Evolutionary conservation across 2,329 filamentous ascomycete genomes (phyloP), one percentile per base, ranked within the genome.

Genomic region (Alternaria brassicae): DNA sequence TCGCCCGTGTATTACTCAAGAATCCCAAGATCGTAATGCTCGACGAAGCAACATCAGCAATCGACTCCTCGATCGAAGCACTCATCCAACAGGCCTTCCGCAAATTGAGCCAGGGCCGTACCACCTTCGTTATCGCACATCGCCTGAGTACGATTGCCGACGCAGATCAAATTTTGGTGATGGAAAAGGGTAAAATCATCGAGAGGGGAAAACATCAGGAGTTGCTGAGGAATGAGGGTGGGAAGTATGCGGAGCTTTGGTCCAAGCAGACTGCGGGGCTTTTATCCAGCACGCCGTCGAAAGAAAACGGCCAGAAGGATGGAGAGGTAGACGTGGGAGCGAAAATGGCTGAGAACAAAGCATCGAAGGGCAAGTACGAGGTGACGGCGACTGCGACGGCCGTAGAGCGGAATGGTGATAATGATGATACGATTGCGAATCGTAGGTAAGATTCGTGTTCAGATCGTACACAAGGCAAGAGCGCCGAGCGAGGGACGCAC

Each of bases 41-140:
- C 1, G 93, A 97, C 71, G 93, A 97, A 80, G 89, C 93, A 0
- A 96, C 94, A 56, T 92, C 91, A 42, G 91, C 92, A 52, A 93
- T 97, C 86, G 89, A 94, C 65, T 89, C 91, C 28, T 84, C 83
- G 0, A 90, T 87, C 1, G 88, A 90, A 73, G 85, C 86, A 54
- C 85, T 86, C 64, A 90, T 90, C 45, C 88, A 90, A 66, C 80
- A 84, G 28, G 88, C 88, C 0, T 83, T 90, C 52, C 80, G 79
- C 57, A 81, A 80, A 49, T 80, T 89, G 7, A 88, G 86, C 61
- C 78, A 84, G 59, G 85, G 84, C 2, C 85, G 87, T 25, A 90
- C 88, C 2, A 90, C 87, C 0, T 88, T 90, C 63, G 85, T 89
- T 28, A 86, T 90, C 28, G 88, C 88, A 79, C 92, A 96, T 77